Base-by-base conservation (phyloP, 2,329 filamentous ascomycete species). In the Penicillium sclerotigenum region DNA sequence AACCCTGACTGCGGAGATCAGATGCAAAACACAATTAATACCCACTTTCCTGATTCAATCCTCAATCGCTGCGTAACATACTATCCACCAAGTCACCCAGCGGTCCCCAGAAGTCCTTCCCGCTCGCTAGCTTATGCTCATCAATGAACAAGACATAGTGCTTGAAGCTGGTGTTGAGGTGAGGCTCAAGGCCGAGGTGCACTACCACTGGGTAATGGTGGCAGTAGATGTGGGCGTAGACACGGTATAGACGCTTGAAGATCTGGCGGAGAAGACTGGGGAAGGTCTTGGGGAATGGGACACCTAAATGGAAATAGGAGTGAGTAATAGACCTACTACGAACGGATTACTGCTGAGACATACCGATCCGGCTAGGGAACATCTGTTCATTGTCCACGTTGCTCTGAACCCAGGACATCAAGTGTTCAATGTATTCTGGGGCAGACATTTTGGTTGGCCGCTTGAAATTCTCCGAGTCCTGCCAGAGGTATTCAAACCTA, bases 201-300 rank as follows among this genome's bases (percentile, higher is more conserved):
- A 95, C 89, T 65, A 99, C 88, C 64, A 99, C 92, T 34, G 92
- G 92, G 77, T 99, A 99, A 79, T 99, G 94, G 77, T 99, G 94
- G 80, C 95, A 99, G 84, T 99, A 99, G 68, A 99, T 96, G 79
- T 99, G 94, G 41, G 94, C 94, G 74, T 99, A 99, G 60, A 99
- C 93, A 65, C 94, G 89, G 78, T 97, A 99, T 79, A 99, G 88
- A 71, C 94, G 89, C 83, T 99, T 99, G 85, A 97, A 97, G 73
- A 99, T 91, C 77, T 97, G 93, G 65, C 91, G 89, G 60, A 97
- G 87, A 54, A 96, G 87, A 54, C 86, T 81, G 8, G 90, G 88
- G 78, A 99, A 99, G 20, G 88, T 87, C 73, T 96, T 94, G 52
- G 94, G 92, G 75, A 99, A 99, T 5, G 93, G 90, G 11, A 97